Base-by-base conservation (phyloP, 2,329 filamentous ascomycete species). In the Coniochaeta sp. region DNA sequence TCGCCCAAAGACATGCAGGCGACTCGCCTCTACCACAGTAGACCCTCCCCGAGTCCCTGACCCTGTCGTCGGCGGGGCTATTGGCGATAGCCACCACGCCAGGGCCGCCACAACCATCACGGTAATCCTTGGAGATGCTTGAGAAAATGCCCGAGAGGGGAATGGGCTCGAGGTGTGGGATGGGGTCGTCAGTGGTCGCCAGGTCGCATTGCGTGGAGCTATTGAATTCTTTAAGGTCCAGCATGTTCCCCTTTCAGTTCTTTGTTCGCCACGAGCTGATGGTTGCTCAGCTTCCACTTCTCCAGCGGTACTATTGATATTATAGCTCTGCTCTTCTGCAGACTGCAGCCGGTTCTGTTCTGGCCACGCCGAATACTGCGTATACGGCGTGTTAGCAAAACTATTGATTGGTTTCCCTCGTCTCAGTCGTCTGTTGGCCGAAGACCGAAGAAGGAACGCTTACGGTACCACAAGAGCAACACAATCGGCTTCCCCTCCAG, bases 271-370 rank as follows among this genome's bases (percentile, higher is more conserved):
- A 52, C 47, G 47, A 30, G 22, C 22, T 52, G 47, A 28, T 28
- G 47, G 47, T n/a, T 52, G 47, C 47, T 52, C 47, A 52, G 47
- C 47, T 52, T 52, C 47, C 47, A 52, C 47, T 30, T 52, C 47
- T 52, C 30, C 24, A 19, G 19, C 22, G 22, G 24, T 30, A 26
- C 22, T 52, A 52, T 52, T 24, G 47, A 52, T 52, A 52, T 26
- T 47, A 47, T 47, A 47, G 47, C 47, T 7, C 19, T 10, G 22
- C 42, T 22, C n/a, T 47, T 26, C n/a, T 52, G 24, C 16, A 28
- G 14, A 52, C 47, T 52, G 47, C 47, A 52, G 47, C 47, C 30
- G n/a, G n/a, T 16, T 28, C 30, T 30, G 42, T 52, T 52, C 47
- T 52, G 47, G 47, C 47, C 22, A 52, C 47, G 47, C 47, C 47